These are phyloP conservation scores for Leccinellum luteum DNA, from an alignment of 768 basidiomycete species.

Conservation along the genomic window DNA sequence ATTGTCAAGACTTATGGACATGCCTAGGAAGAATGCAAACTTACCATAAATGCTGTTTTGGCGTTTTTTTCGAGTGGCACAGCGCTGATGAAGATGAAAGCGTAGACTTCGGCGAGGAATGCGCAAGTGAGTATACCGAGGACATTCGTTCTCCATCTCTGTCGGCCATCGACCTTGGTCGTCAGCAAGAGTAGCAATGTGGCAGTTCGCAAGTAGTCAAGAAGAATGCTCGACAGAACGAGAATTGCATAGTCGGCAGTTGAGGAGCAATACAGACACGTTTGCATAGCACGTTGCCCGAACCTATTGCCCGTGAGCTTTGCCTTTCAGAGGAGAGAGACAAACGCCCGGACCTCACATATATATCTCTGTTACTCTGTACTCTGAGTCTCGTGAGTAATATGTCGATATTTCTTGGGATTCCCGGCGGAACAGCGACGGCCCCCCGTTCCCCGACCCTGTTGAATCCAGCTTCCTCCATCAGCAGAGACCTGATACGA, in stretches of 20 bases:
- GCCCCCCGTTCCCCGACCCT: constrained; percentile 15
- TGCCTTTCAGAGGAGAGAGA: background rate
- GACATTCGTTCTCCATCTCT: constrained; percentile 43
- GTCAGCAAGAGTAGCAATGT: constrained; percentile 48
- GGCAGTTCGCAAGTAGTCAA: constrained; percentile 59
- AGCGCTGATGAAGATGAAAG: constrained; percentile 43
- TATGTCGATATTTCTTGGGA: constrained; percentile 49
- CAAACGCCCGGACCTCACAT: constrained; percentile 49
- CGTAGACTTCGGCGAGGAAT: constrained; percentile 54
- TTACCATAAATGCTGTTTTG: constrained; percentile 38
- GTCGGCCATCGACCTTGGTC: constrained; percentile 36
- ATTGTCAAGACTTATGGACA: background rate
- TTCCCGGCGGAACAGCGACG: constrained; percentile 15
- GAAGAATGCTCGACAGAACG: constrained; percentile 50
- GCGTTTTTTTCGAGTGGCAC: constrained; percentile 45
- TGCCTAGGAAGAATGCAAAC: constrained; percentile 7
- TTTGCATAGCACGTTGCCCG: constrained; percentile 61
- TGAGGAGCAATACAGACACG: constrained; percentile 65
- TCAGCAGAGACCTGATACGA: constrained; percentile 45
- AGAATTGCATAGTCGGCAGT: constrained; percentile 59
- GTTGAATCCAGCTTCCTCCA: constrained; percentile 40
- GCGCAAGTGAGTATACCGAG: constrained; percentile 49
- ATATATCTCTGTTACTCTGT: constrained; percentile 55
- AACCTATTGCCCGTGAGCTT: constrained; percentile 42
- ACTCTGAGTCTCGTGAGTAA: constrained; percentile 55